A percentile compares a stretch with the other conserved stretches of the same genome.
Conservation (phyloP, 441 rosid species). For the Syzygium syzygioides region DNA sequence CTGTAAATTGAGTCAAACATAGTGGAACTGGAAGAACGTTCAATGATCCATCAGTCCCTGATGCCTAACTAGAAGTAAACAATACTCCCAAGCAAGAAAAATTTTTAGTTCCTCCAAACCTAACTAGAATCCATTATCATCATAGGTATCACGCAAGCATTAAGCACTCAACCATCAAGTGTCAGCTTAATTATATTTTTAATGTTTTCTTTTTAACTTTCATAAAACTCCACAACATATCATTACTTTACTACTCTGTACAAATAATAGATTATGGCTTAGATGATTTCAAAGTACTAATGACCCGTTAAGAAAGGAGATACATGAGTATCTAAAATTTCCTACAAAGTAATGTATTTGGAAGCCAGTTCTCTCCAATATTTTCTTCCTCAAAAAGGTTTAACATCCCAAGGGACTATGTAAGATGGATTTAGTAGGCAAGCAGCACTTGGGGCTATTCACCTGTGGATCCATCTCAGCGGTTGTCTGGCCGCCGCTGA, state of each 20-base stretch:
- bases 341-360: background rate
- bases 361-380: background rate
- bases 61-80: background rate
- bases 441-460: background rate
- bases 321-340: background rate
- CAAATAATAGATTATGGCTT: background rate
- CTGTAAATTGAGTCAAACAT: background rate
- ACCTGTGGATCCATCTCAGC: slow-evolving; percentile 16
- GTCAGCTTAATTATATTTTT: background rate
- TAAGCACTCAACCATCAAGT: background rate
- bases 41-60: background rate
- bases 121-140: background rate
- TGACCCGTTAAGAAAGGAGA: background rate
- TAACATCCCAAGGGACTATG: background rate
- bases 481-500: slow-evolving; percentile 18
- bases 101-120: background rate
- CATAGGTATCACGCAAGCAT: background rate
- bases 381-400: background rate
- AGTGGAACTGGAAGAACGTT: background rate
- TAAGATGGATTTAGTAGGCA: slow-evolving; percentile 15
- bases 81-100: background rate
- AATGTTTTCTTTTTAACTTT: background rate
- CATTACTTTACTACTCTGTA: background rate
- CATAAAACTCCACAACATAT: background rate
- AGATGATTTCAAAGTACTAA: background rate